phyloP scores from a whole-genome alignment of 371 early-diverging fungal genomes.

The Mucor piriformis region DNA sequence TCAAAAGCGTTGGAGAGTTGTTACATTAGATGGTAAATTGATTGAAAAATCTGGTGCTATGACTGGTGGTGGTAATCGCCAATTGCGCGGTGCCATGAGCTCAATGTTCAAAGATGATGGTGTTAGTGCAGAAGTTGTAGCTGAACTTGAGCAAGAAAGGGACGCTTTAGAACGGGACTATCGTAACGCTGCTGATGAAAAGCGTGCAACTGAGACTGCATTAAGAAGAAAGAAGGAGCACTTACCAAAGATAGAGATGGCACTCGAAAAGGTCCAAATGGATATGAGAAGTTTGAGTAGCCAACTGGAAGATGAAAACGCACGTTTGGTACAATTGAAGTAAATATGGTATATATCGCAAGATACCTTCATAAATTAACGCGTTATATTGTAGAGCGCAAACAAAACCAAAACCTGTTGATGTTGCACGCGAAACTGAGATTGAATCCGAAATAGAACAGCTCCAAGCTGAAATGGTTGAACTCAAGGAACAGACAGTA shows the following conservation, averaged over 20 bases:
- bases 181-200: conserved; percentile 52
- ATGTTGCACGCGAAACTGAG: conserved; percentile 41
- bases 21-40: conserved; percentile 95
- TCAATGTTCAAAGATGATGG: conserved; percentile 68
- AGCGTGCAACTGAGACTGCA: conserved; percentile 54
- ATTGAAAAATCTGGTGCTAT: conserved; percentile 98
- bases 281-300: conserved; percentile 68
- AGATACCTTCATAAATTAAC: background rate
- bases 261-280: conserved; percentile 76
- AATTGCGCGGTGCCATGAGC: conserved; percentile 84
- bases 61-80: conserved; percentile 91
- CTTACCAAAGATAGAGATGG: conserved; percentile 67
- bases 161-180: conserved; percentile 62
- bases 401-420: conserved; percentile 51
- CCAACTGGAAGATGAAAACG: conserved; percentile 64
- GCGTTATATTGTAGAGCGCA: conserved; percentile 27
- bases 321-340: conserved; percentile 58
- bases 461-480: conserved; percentile 43
- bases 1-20: conserved; percentile 86
- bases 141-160: conserved; percentile 58
- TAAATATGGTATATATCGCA: conserved; percentile 24
- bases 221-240: conserved; percentile 57
- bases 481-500: conserved; percentile 38
- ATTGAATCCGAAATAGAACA: conserved; percentile 47
- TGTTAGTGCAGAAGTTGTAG: conserved; percentile 62